phyloP scores from a whole-genome alignment of 1,139 yeast species.

The Cylindricascospora bacillispora region DNA sequence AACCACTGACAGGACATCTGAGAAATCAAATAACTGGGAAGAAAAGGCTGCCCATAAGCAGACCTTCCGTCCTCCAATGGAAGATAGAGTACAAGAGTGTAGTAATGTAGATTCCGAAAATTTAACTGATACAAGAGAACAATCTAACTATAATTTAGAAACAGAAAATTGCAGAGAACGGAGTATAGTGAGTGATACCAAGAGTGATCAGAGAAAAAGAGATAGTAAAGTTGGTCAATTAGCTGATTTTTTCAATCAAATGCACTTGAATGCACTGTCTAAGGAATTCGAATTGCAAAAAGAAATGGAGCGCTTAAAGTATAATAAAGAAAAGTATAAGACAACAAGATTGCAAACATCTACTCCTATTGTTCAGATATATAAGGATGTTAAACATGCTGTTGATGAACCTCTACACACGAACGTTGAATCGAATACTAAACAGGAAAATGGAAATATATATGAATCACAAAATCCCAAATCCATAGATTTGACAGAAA shows the following conservation, averaged over 20 bases:
- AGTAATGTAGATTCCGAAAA: no score
- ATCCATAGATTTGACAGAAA: background rate
- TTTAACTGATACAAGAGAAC: no score
- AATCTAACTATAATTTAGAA: no score
- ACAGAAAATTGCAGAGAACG: no score
- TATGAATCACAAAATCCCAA: slow-evolving; percentile 1
- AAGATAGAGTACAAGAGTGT: no score
- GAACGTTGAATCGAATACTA: background rate
- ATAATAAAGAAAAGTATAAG: slow-evolving; percentile 49
- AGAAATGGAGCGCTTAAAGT: slow-evolving; percentile 58
- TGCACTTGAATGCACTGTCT: slow-evolving; percentile 72
- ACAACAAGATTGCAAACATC: slow-evolving; percentile 70
- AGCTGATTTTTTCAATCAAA: slow-evolving; percentile 58
- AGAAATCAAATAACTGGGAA: no score
- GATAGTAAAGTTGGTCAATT: slow-evolving; percentile 45
- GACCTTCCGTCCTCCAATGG: no score
- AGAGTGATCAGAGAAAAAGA: background rate
- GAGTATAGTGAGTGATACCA: background rate
- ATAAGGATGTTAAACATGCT: slow-evolving; percentile 81
- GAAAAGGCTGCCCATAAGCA: no score
- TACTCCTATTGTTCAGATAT: slow-evolving; percentile 83
- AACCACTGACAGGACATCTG: no score
- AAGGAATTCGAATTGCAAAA: slow-evolving; percentile 80
- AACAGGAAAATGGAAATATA: slow-evolving; percentile 1
- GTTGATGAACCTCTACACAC: slow-evolving; percentile 38